These are phyloP conservation scores for Cryptomeria japonica DNA, from an alignment of 75 land plant genomes.

Conservation along the genomic window DNA sequence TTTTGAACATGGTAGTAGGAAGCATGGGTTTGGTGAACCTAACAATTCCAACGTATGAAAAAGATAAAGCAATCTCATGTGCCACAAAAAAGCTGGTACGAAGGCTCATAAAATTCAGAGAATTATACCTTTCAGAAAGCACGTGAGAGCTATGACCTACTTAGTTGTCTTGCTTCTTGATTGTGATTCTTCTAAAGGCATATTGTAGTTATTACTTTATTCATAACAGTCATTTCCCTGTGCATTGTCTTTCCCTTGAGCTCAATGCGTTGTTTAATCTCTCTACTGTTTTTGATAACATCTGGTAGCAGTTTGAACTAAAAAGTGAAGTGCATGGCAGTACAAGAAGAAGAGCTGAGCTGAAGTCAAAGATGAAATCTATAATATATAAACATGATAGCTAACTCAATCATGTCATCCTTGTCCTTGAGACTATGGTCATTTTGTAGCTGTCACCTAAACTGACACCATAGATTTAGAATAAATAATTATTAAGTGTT, in stretches of 20 bases:
- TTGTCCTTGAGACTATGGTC: slow-evolving; percentile 85
- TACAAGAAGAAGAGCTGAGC: not conserved
- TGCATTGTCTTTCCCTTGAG: slow-evolving; percentile 92
- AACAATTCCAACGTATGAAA: not conserved
- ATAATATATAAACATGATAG: not conserved
- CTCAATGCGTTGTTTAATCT: slow-evolving; percentile 84
- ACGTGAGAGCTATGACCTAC: slow-evolving; percentile 49
- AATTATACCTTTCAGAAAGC: slow-evolving; percentile 57
- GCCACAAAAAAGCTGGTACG: not conserved
- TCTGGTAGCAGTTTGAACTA: slow-evolving; percentile 36
- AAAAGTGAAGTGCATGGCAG: not conserved
- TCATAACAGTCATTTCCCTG: slow-evolving; percentile 87
- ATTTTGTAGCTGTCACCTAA: slow-evolving; percentile 64
- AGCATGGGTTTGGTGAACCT: not conserved
- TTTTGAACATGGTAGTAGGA: not conserved
- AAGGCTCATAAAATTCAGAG: not conserved
- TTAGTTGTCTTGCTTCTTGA: slow-evolving; percentile 41
- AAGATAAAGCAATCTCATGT: not conserved
- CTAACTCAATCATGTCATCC: slow-evolving; percentile 89
- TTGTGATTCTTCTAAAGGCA: slow-evolving; percentile 76
- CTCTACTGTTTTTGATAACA: slow-evolving; percentile 84
- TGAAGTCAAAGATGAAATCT: not conserved
- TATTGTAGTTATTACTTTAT: slow-evolving; percentile 85
- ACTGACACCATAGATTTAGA: too few relatives aligned
- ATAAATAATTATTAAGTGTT: too few relatives aligned